phyloP scores from a whole-genome alignment of 352 stramenopile species.

The Pythium rishiriense region DNA sequence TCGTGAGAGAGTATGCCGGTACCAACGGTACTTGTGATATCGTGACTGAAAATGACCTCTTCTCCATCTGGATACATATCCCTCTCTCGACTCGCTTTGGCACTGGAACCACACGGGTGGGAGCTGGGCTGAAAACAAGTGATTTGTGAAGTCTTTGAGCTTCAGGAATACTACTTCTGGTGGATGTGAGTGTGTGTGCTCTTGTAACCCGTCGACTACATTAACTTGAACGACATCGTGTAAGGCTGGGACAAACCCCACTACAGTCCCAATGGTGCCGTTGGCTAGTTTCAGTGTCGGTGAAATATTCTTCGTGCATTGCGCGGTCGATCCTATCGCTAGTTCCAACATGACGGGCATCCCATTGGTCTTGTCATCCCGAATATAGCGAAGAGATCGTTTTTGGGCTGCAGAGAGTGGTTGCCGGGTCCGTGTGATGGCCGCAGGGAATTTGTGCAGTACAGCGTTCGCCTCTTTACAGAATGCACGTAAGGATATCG shows the following conservation, averaged over 20 bases:
- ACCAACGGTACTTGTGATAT: conserved; percentile 15
- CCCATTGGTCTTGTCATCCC: conserved; percentile 13
- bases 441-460: conserved; percentile 10
- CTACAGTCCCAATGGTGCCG: conserved; percentile 1
- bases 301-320: conserved; percentile 21
- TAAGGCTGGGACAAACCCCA: not conserved
- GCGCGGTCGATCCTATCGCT: not conserved
- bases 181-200: not conserved
- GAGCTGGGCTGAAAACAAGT: not conserved
- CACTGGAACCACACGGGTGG: conserved; percentile 4
- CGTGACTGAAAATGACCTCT: not conserved
- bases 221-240: not conserved
- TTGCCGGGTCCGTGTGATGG: not conserved
- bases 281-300: conserved; percentile 8
- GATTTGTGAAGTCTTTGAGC: not conserved
- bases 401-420: not conserved
- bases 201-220: not conserved
- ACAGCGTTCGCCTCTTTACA: not conserved
- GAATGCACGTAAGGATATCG: not conserved
- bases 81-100: not conserved
- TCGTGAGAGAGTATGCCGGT: conserved; percentile 13
- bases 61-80: not conserved
- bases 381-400: not conserved
- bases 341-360: conserved; percentile 13
- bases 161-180: conserved; percentile 7